A percentile compares a stretch with the other conserved stretches of the same genome.
Conservation (phyloP, 768 basidiomycete genomes). For the Cystofilobasidium bisporidii region DNA sequence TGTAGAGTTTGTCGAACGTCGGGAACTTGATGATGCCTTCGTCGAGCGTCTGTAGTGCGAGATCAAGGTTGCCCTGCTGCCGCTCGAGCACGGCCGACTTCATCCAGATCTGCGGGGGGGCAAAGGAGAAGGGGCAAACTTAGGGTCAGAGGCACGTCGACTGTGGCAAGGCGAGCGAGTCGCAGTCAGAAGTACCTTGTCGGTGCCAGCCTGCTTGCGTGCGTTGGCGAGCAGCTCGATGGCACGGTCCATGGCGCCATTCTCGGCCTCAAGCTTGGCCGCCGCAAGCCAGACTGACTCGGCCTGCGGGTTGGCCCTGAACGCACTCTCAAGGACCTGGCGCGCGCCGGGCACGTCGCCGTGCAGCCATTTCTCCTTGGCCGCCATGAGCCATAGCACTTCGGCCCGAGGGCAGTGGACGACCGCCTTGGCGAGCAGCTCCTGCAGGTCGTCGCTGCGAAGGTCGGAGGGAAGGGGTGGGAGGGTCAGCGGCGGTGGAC, state of each 20-base stretch:
- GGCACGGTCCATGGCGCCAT: conserved; percentile 77
- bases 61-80: conserved; percentile 65
- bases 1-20: conserved; percentile 82
- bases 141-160: background rate
- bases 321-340: conserved; percentile 75
- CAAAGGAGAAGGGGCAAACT: conserved; percentile 5
- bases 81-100: conserved; percentile 93
- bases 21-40: conserved; percentile 75
- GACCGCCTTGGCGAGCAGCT: conserved; percentile 70
- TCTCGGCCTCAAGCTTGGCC: conserved; percentile 93
- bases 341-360: conserved; percentile 87
- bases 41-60: conserved; percentile 64
- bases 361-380: conserved; percentile 89
- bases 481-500: conserved; percentile 14
- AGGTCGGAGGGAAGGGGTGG: background rate
- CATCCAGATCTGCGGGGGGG: conserved; percentile 79
- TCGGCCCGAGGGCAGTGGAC: conserved; percentile 90
- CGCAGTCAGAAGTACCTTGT: conserved; percentile 60
- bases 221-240: conserved; percentile 78
- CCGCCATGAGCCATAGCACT: conserved; percentile 93
- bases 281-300: conserved; percentile 98
- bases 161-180: no score
- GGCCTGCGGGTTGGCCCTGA: conserved; percentile 89
- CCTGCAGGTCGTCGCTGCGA: conserved; percentile 64
- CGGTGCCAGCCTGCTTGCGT: conserved; percentile 79